Evolutionary conservation across 345 rosid species (phyloP).

Genomic region (Syzygium oleosum): DNA sequence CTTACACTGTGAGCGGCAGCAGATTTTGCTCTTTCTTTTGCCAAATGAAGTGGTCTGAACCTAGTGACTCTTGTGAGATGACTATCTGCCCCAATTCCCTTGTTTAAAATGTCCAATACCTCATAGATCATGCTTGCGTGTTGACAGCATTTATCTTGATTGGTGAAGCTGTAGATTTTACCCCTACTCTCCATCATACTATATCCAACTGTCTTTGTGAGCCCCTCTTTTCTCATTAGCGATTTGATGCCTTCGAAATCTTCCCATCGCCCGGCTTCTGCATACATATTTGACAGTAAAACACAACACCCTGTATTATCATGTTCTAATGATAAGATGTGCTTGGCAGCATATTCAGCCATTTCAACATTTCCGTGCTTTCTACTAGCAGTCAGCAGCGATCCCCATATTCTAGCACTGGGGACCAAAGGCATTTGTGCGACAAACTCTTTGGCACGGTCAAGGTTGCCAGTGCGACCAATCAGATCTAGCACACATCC

Average conservation of each 20-base stretch:
- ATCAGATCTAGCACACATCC: conserved; percentile 75
- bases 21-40: conserved; percentile 19
- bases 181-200: conserved; percentile 32
- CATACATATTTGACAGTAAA: conserved; percentile 64
- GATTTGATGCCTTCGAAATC: conserved; percentile 44
- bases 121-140: conserved; percentile 25
- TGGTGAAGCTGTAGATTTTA: conserved; percentile 30
- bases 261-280: conserved; percentile 69
- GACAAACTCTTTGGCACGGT: conserved; percentile 39
- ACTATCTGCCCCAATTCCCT: conserved; percentile 30
- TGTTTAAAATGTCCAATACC: conserved; percentile 36
- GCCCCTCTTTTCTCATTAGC: conserved; percentile 46
- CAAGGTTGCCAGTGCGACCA: conserved; percentile 52
- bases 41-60: conserved; percentile 26
- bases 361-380: conserved; percentile 32
- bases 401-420: conserved; percentile 72
- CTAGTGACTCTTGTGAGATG: conserved; percentile 15
- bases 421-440: conserved; percentile 53
- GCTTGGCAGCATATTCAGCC: conserved; percentile 57
- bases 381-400: conserved; percentile 62
- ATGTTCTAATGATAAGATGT: conserved; percentile 31
- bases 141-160: conserved; percentile 36
- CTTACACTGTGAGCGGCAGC: conserved; percentile 45
- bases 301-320: conserved; percentile 74
- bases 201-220: conserved; percentile 29